phyloP scores from a whole-genome alignment of 129 eudicot species.

The Cynara cardunculus region DNA sequence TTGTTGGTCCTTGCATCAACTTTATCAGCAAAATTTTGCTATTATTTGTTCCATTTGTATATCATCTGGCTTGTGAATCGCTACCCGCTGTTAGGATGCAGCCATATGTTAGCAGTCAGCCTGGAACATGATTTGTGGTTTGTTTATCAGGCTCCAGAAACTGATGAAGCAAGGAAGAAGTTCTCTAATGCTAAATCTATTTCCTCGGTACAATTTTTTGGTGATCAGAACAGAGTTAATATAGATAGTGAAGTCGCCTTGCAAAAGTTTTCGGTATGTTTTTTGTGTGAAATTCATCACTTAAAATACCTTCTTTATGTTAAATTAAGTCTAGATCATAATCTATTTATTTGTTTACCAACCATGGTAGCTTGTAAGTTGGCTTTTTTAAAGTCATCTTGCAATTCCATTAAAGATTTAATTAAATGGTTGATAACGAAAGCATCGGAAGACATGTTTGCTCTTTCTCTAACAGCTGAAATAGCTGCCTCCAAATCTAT shows the following conservation, averaged over 20 bases:
- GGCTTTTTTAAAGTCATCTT: neutral
- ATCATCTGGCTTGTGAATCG: neutral
- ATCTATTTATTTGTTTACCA: neutral
- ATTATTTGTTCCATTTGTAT: neutral
- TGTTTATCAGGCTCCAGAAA: conserved; percentile 60
- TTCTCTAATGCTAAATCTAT: conserved; percentile 87
- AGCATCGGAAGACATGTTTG: neutral
- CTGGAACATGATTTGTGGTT: neutral
- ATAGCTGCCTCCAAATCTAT: too few relatives aligned
- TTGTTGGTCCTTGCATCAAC: neutral
- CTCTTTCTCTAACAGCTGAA: too few relatives aligned
- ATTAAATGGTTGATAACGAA: neutral
- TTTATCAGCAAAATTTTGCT: neutral
- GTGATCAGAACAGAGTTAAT: conserved; percentile 56
- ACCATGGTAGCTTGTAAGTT: neutral
- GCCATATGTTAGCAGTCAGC: neutral
- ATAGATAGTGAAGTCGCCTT: conserved; percentile 49
- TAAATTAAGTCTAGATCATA: neutral
- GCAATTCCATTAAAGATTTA: neutral
- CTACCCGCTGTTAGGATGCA: neutral
- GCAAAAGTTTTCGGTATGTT: conserved; percentile 61
- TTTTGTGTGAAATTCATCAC: neutral
- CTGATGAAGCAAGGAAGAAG: conserved; percentile 91
- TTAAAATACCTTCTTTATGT: neutral
- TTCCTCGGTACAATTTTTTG: conserved; percentile 78